A percentile compares a stretch with the other conserved stretches of the same genome.
Conservation (phyloP, 192 early-diverging fungal species). For the Lunasporangiospora selenospora region DNA sequence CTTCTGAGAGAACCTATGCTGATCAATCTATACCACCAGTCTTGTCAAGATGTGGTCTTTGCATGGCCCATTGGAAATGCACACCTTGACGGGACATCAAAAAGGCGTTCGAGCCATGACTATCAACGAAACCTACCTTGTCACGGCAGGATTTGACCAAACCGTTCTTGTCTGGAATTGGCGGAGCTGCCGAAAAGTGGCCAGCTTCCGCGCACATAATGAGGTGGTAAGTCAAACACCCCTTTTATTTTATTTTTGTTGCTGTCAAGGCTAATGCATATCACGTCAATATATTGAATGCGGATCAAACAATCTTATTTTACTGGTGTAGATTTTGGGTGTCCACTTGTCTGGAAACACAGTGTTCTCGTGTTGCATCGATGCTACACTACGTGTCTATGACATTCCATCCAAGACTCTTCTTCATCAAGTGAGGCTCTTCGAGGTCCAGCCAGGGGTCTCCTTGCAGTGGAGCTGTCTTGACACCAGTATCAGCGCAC, state of each 20-base stretch:
- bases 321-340: slow-evolving; percentile 16
- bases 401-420: slow-evolving; percentile 33
- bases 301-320: neutral
- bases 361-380: slow-evolving; percentile 35
- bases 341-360: slow-evolving; percentile 24
- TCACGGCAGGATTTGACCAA: slow-evolving; percentile 38
- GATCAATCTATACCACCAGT: neutral
- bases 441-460: slow-evolving; percentile 19
- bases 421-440: slow-evolving; percentile 35
- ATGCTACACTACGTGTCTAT: slow-evolving; percentile 31
- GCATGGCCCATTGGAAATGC: slow-evolving; percentile 29
- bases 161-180: slow-evolving; percentile 41
- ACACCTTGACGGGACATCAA: slow-evolving; percentile 30
- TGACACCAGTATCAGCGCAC: slow-evolving; percentile 17
- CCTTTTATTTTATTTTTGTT: neutral
- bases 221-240: slow-evolving; percentile 19
- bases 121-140: slow-evolving; percentile 33
- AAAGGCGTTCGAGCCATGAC: slow-evolving; percentile 36
- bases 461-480: slow-evolving; percentile 36
- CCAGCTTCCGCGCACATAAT: slow-evolving; percentile 41
- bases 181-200: slow-evolving; percentile 26
- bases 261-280: neutral
- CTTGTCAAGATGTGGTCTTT: slow-evolving; percentile 39
- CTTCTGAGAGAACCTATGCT: neutral
- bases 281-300: neutral